Conservation (phyloP, 176 grass and related monocot genomes). For the Bothriochloa decipiens region DNA sequence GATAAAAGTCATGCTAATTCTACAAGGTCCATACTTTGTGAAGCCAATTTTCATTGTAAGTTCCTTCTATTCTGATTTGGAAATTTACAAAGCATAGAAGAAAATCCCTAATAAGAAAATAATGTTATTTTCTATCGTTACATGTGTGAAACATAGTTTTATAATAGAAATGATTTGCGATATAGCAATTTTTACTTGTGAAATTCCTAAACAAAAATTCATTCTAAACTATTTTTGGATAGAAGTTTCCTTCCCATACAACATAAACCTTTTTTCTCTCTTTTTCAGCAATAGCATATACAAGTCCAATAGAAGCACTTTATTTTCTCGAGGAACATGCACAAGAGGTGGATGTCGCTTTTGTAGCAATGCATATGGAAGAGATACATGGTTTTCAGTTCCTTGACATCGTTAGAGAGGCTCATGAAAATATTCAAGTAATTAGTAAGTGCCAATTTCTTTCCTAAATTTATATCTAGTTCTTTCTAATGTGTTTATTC, state of each 20-base stretch:
- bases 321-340: constrained; percentile 11
- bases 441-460: constrained; percentile 34
- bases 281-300: constrained; percentile 26
- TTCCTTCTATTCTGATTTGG: background rate
- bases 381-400: constrained; percentile 43
- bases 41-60: constrained; percentile 24
- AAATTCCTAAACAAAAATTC: background rate
- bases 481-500: background rate
- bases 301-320: constrained; percentile 39
- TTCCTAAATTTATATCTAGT: background rate
- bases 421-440: constrained; percentile 23
- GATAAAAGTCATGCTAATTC: background rate
- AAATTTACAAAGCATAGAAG: background rate
- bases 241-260: background rate
- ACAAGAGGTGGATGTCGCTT: constrained; percentile 43
- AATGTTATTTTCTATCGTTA: background rate
- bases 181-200: background rate
- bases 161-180: background rate
- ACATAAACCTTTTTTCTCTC: background rate
- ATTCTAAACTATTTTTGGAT: background rate
- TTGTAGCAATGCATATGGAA: constrained; percentile 41
- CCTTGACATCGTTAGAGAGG: constrained; percentile 3
- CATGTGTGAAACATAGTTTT: background rate
- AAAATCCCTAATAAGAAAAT: background rate
- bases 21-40: constrained; percentile 13